Evolutionary conservation across 2,329 filamentous ascomycete species (phyloP).

Genomic region (Coleophoma eucalyptorum): DNA sequence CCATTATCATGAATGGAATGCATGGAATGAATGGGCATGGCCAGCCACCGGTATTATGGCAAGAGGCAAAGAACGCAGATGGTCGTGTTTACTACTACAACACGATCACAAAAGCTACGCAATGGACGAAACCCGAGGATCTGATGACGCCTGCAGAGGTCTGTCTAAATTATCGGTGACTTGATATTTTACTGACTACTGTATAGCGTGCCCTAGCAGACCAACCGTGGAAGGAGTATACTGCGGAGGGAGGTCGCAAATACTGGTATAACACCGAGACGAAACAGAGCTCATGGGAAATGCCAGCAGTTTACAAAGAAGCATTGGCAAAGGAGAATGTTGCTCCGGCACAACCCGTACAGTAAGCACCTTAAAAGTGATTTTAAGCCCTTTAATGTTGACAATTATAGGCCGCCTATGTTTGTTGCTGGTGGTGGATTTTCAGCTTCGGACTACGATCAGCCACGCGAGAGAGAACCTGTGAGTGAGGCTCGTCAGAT

Average conservation of each 20-base stretch:
- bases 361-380: constrained; percentile 32
- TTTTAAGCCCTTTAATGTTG: constrained; percentile 3
- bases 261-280: constrained; percentile 96
- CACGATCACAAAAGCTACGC: constrained; percentile 75
- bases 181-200: constrained; percentile 7
- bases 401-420: constrained; percentile 25
- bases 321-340: constrained; percentile 58
- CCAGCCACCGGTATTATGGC: constrained; percentile 58
- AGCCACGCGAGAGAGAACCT: constrained; percentile 31
- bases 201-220: constrained; percentile 70
- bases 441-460: constrained; percentile 24
- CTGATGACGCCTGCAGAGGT: constrained; percentile 76
- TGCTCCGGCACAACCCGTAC: constrained; percentile 36
- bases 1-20: constrained; percentile 5
- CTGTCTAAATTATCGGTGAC: constrained; percentile 12
- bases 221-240: constrained; percentile 92
- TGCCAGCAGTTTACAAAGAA: constrained; percentile 78
- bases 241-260: constrained; percentile 77
- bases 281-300: constrained; percentile 91
- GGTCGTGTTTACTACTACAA: constrained; percentile 93
- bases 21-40: constrained; percentile 27
- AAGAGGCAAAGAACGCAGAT: constrained; percentile 76
- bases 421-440: constrained; percentile 39
- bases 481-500: constrained; percentile 54
- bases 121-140: constrained; percentile 93